Conservation (phyloP, 225 moss, liverwort and hornwort species). For the Physcomitrellopsis africana region DNA sequence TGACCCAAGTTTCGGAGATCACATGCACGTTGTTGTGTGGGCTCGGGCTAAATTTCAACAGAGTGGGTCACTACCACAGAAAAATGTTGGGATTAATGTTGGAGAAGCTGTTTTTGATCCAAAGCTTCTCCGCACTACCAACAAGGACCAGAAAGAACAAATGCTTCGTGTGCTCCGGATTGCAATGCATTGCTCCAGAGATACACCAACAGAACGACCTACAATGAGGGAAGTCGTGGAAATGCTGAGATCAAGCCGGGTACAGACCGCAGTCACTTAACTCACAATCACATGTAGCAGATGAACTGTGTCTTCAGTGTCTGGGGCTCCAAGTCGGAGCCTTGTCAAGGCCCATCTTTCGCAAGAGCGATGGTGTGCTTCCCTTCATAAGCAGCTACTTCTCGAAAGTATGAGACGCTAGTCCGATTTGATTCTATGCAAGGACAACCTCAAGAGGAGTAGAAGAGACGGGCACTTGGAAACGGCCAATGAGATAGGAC, state of each 20-base stretch:
- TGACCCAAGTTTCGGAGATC: constrained; percentile 43
- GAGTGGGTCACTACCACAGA: constrained; percentile 36
- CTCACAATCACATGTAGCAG: not conserved
- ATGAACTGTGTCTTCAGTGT: not conserved
- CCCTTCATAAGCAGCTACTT: not conserved
- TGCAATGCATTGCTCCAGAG: constrained; percentile 53
- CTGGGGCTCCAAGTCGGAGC: not conserved
- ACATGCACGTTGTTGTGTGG: constrained; percentile 54
- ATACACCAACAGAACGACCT: constrained; percentile 54
- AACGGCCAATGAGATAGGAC: not conserved
- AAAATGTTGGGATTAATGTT: constrained; percentile 21
- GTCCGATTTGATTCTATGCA: not conserved
- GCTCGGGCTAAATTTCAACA: constrained; percentile 54
- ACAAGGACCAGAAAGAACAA: constrained; percentile 51
- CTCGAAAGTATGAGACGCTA: not conserved
- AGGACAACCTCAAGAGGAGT: not conserved
- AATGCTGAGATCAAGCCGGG: constrained; percentile 47
- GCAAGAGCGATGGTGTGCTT: not conserved
- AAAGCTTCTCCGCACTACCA: constrained; percentile 46
- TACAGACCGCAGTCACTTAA: constrained; percentile 10
- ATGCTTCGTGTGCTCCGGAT: constrained; percentile 58
- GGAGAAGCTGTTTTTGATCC: constrained; percentile 55
- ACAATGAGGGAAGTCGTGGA: constrained; percentile 67
- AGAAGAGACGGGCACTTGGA: not conserved
- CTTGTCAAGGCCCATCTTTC: not conserved